Conservation (phyloP, 139 green algal genomes). For the Picochlorum costavermella region DNA sequence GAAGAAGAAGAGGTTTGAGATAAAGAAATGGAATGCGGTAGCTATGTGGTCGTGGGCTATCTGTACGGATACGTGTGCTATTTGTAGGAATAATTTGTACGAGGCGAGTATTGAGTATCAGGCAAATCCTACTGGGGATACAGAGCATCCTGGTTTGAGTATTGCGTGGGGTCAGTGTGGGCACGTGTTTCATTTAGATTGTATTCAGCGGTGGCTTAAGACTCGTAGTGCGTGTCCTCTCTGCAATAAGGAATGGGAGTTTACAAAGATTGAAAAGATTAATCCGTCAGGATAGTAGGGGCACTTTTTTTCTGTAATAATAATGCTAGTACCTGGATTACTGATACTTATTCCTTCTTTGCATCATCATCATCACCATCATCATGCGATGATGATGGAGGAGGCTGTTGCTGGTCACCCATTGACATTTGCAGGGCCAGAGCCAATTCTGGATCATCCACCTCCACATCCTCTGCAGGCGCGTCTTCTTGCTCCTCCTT, state of each 20-base stretch:
- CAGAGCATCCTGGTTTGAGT: slow-evolving; percentile 79
- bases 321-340: too few relatives aligned
- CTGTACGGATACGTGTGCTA: slow-evolving; percentile 92
- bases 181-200: slow-evolving; percentile 98
- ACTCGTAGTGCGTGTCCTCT: slow-evolving; percentile 85
- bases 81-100: slow-evolving; percentile 97
- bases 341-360: neutral
- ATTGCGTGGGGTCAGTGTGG: slow-evolving; percentile 93
- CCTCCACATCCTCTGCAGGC: slow-evolving; percentile 5
- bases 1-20: slow-evolving; percentile 79
- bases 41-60: slow-evolving; percentile 95
- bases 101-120: slow-evolving; percentile 97
- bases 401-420: slow-evolving; percentile 2
- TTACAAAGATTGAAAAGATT: slow-evolving; percentile 78
- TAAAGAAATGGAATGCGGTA: slow-evolving; percentile 97
- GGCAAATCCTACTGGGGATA: slow-evolving; percentile 87
- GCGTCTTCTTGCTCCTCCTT: neutral
- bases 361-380: slow-evolving; percentile 1
- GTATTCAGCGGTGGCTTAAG: slow-evolving; percentile 96
- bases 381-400: too few relatives aligned
- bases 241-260: slow-evolving; percentile 94
- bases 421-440: slow-evolving; percentile 28
- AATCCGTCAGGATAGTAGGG: neutral
- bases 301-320: too few relatives aligned
- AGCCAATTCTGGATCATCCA: slow-evolving; percentile 33